Conservation (phyloP, 2,329 filamentous ascomycete genomes). For the Pseudogymnoascus sp. region DNA sequence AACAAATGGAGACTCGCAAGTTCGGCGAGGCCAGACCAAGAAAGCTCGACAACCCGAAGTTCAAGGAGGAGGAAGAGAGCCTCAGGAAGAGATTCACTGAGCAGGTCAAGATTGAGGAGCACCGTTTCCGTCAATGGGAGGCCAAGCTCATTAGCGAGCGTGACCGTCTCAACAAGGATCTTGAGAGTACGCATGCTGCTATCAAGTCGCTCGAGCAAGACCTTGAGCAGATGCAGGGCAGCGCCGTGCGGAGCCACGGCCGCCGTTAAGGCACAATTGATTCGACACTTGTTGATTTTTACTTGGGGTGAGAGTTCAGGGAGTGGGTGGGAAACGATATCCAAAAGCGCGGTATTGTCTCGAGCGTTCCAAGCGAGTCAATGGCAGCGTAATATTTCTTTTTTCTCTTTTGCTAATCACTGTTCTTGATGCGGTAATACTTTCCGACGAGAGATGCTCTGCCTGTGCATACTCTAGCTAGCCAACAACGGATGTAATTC, state of each 20-base stretch:
- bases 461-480: constrained; percentile 21
- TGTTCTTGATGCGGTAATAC: constrained; percentile 7
- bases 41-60: constrained; percentile 99
- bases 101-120: constrained; percentile 99
- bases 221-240: constrained; percentile 88
- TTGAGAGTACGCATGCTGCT: constrained; percentile 91
- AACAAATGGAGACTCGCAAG: constrained; percentile 99
- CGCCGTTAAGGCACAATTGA: constrained; percentile 55
- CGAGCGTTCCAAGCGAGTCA: constrained; percentile 24
- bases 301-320: constrained; percentile 12
- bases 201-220: constrained; percentile 89
- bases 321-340: constrained; percentile 13
- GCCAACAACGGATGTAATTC: constrained; percentile 31
- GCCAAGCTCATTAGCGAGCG: constrained; percentile 99
- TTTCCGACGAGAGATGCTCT: constrained; percentile 8
- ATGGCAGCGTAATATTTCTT: constrained; percentile 21
- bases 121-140: constrained; percentile 98
- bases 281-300: constrained; percentile 9
- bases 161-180: constrained; percentile 98
- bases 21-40: constrained; percentile 94
- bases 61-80: constrained; percentile 99
- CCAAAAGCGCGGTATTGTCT: constrained; percentile 17
- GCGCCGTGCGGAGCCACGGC: constrained; percentile 80
- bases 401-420: constrained; percentile 20
- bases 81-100: constrained; percentile 98